phyloP scores from a whole-genome alignment of 2,329 filamentous ascomycete genomes.

The Colletotrichum sojae region DNA sequence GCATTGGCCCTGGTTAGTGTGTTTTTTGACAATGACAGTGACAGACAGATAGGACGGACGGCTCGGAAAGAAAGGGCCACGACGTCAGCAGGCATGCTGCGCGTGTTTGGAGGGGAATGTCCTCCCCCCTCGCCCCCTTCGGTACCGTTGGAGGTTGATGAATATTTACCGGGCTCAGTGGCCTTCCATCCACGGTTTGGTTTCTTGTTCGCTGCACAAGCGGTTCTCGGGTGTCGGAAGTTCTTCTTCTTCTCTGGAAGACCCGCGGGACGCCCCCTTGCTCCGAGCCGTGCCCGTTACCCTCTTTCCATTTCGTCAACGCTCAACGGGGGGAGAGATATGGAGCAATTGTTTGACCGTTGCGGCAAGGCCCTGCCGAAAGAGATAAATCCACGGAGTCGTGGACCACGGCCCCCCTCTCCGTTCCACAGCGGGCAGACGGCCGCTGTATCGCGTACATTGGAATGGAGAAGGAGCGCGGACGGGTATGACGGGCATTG shows the following conservation, averaged over 20 bases:
- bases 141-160: slow-evolving; percentile 31
- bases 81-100: slow-evolving; percentile 15
- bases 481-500: slow-evolving; percentile 21
- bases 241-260: no score
- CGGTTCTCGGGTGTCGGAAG: no score
- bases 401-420: not conserved
- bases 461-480: slow-evolving; percentile 35
- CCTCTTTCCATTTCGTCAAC: slow-evolving; percentile 2
- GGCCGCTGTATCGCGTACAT: slow-evolving; percentile 33
- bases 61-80: not conserved
- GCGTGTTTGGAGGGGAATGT: slow-evolving; percentile 2
- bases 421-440: slow-evolving; percentile 35
- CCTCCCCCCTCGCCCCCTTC: slow-evolving; percentile 4
- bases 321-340: not conserved
- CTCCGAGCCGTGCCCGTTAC: no score
- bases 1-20: not conserved
- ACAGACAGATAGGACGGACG: slow-evolving; percentile 13
- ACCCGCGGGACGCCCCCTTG: not conserved
- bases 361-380: slow-evolving; percentile 11
- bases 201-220: no score
- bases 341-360: slow-evolving; percentile 15
- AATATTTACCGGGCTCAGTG: not conserved
- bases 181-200: not conserved
- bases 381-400: not conserved
- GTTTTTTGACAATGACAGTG: slow-evolving; percentile 6